These are phyloP conservation scores for Quercus rubra DNA, from an alignment of 306 rosid species.

Conservation along the genomic window DNA sequence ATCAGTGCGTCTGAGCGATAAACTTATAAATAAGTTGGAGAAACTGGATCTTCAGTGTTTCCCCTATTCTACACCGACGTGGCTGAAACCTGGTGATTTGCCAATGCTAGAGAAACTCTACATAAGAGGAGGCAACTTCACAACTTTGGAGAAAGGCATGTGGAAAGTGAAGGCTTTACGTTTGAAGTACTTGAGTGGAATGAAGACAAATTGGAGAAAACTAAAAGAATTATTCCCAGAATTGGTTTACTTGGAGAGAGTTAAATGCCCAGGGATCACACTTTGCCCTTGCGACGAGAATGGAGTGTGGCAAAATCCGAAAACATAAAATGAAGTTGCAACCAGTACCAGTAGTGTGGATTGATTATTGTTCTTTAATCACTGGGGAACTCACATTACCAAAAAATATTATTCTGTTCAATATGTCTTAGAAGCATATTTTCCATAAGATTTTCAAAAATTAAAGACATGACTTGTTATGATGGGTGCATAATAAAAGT, in stretches of 20 bases:
- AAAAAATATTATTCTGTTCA: too few relatives aligned
- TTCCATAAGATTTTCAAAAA: too few relatives aligned
- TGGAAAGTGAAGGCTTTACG: background rate
- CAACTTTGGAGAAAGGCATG: background rate
- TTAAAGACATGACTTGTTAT: too few relatives aligned
- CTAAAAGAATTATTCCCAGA: background rate
- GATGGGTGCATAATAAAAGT: too few relatives aligned
- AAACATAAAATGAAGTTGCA: too few relatives aligned
- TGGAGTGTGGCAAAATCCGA: background rate
- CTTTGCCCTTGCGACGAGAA: background rate
- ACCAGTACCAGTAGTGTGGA: too few relatives aligned
- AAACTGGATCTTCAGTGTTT: slow-evolving; percentile 20
- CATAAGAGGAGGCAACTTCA: slow-evolving; percentile 10
- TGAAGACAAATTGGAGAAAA: background rate
- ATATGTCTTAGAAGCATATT: too few relatives aligned
- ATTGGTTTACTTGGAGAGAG: background rate
- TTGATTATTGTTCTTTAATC: too few relatives aligned
- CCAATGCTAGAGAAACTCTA: background rate
- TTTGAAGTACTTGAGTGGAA: background rate
- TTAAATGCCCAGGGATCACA: background rate
- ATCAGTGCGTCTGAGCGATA: too few relatives aligned
- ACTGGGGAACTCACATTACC: too few relatives aligned
- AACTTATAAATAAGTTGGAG: background rate
- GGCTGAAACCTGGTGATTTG: background rate
- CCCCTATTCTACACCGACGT: background rate